Evolutionary conservation across 495 filamentous ascomycete genomes (phyloP).

Genomic region (Hypoxylon intermedium): DNA sequence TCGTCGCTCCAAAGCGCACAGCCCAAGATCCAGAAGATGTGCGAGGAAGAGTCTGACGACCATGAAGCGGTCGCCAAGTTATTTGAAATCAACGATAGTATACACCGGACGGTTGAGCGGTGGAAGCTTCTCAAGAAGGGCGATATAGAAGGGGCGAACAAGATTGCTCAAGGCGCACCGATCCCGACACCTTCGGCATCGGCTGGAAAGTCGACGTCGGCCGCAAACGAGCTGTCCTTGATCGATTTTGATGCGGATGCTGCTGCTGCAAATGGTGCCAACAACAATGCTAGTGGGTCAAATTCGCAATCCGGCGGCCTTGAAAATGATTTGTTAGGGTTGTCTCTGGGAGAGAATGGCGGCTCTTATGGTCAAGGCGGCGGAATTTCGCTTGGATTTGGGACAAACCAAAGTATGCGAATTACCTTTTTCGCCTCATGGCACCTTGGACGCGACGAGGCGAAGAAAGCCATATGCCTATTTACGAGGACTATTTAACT

Average conservation of each 20-base stretch:
- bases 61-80: conserved; percentile 94
- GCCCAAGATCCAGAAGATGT: conserved; percentile 99
- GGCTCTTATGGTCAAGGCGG: conserved; percentile 71
- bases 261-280: conserved; percentile 66
- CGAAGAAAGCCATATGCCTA: background rate
- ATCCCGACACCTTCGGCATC: conserved; percentile 58
- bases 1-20: conserved; percentile 90
- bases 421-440: background rate
- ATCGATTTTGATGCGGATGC: conserved; percentile 86
- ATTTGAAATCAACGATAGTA: conserved; percentile 97
- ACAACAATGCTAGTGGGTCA: conserved; percentile 44
- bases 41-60: conserved; percentile 97
- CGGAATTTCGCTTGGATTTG: conserved; percentile 85
- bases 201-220: conserved; percentile 74
- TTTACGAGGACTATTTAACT: conserved; percentile 1
- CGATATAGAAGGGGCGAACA: conserved; percentile 85
- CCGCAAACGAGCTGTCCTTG: conserved; percentile 85
- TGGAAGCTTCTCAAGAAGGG: conserved; percentile 95
- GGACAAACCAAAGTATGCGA: conserved; percentile 67
- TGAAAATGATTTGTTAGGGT: conserved; percentile 62
- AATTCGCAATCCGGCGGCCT: conserved; percentile 48
- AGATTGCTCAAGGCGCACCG: conserved; percentile 82
- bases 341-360: conserved; percentile 56
- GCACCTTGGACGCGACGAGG: background rate
- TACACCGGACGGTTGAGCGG: conserved; percentile 93